A percentile compares a stretch with the other conserved stretches of the same genome.
These are phyloP conservation scores for Diaporthe citri DNA, from an alignment of 2,329 filamentous ascomycete genomes.

Conservation along the genomic window DNA sequence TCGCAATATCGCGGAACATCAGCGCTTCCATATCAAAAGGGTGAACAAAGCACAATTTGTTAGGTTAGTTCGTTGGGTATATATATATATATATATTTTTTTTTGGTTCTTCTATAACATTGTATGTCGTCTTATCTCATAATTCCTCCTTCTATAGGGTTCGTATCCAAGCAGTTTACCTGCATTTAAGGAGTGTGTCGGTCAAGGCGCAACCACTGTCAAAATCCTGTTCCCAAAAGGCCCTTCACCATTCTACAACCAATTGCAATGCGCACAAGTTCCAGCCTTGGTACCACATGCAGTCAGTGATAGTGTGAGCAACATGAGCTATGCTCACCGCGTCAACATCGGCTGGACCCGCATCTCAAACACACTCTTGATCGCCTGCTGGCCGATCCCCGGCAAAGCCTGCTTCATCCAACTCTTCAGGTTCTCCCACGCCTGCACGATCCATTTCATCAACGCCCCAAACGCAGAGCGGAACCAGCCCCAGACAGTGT, in stretches of 20 bases:
- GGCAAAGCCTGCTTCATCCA: slow-evolving; percentile 27
- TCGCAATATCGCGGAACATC: background rate
- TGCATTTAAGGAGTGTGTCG: background rate
- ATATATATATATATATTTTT: too few species aligned
- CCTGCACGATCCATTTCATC: slow-evolving; percentile 29
- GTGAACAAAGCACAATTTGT: background rate
- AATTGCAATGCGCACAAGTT: background rate
- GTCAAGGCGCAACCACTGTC: background rate
- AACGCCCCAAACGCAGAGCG: slow-evolving; percentile 35
- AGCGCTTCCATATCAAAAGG: background rate
- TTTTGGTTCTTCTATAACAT: background rate
- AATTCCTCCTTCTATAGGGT: background rate
- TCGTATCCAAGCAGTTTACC: background rate
- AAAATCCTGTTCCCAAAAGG: background rate
- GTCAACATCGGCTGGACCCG: background rate
- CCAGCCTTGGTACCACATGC: background rate
- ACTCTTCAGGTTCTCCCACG: slow-evolving; percentile 40
- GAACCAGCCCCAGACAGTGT: slow-evolving; percentile 39
- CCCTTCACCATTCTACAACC: background rate
- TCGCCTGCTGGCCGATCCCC: background rate
- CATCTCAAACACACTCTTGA: slow-evolving; percentile 28
- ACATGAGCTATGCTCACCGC: background rate
- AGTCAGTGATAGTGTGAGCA: background rate
- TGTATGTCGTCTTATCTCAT: background rate
- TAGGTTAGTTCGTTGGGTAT: background rate